These are phyloP conservation scores for Stagonosporopsis vannaccii DNA, from an alignment of 2,329 filamentous ascomycete genomes.

Conservation along the genomic window DNA sequence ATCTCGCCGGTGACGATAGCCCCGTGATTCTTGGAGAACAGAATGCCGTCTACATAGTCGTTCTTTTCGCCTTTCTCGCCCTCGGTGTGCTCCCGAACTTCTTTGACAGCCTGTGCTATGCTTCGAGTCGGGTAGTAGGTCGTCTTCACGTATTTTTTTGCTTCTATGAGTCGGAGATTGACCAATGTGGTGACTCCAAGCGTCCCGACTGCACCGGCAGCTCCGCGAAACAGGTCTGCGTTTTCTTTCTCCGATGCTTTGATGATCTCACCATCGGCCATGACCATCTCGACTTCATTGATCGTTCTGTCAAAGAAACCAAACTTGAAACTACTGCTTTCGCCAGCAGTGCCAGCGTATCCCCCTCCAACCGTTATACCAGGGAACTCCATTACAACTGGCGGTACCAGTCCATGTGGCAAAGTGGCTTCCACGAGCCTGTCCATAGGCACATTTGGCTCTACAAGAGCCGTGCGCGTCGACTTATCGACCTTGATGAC, in stretches of 20 bases:
- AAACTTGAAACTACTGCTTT: slow-evolving; percentile 73
- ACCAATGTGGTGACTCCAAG: slow-evolving; percentile 70
- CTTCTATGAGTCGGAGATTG: slow-evolving; percentile 56
- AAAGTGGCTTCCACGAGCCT: slow-evolving; percentile 65
- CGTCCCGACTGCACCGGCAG: slow-evolving; percentile 71
- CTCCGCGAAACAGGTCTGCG: slow-evolving; percentile 69
- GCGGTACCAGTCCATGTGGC: slow-evolving; percentile 64
- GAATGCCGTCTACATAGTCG: slow-evolving; percentile 60
- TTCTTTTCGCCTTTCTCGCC: slow-evolving; percentile 43
- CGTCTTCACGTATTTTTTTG: slow-evolving; percentile 58
- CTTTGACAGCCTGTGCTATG: slow-evolving; percentile 53
- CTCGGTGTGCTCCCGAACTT: slow-evolving; percentile 48
- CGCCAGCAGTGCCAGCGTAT: slow-evolving; percentile 71
- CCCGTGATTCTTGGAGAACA: slow-evolving; percentile 54
- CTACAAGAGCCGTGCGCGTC: slow-evolving; percentile 66
- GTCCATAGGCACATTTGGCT: slow-evolving; percentile 76
- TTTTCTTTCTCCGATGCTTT: slow-evolving; percentile 62
- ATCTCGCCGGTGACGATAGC: slow-evolving; percentile 56
- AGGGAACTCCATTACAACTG: slow-evolving; percentile 75
- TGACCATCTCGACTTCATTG: slow-evolving; percentile 69
- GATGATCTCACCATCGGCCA: slow-evolving; percentile 66
- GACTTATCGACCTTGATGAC: slow-evolving; percentile 67
- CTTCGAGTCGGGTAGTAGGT: slow-evolving; percentile 56
- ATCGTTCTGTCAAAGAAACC: slow-evolving; percentile 71
- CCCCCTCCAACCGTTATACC: slow-evolving; percentile 75